Base-by-base conservation (phyloP, 257 asterid species). In the Fraxinus americana region DNA sequence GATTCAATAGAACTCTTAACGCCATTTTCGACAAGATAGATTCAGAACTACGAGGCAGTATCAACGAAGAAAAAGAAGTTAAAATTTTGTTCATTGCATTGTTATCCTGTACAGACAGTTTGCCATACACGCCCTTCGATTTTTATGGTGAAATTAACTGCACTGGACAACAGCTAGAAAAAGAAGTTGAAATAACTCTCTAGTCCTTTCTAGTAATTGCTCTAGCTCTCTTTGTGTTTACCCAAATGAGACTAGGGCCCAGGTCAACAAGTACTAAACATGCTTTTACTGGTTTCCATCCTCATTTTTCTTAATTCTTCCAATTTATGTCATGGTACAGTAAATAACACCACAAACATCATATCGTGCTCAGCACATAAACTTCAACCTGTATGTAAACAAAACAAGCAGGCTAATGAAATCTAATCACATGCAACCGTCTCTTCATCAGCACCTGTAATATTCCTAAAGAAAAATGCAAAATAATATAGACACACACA, bases 391-490 rank as follows among this genome's bases (percentile, higher is more conserved):
- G 10, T 7, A 5, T 17, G 5, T 19, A 54, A 54, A 54, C 23
- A 54, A 54, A 54, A 54, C n/a, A 54, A 54, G 27, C 12, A 54
- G 65, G 65, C 11, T n/a, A 54, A 54, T 11, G 4, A 54, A 54
- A 5, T 17, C 63, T 54, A 19, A n/a, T n/a, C 61, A 19, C 17
- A 75, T 7, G 11, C 21, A 52, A 73, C 65, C 30, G 35, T 73
- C 38, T 73, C 5, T 52, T 70, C 30, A 45, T 27, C 5, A 17
- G 57, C 73, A 67, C 38, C 67, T 3, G 35, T 25, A 23, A 71
- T 39, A 43, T n/a, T 70, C 77, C 29, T 45, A 72, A 32, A 74
- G 59, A 78, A 59, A 25, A 48, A 76, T 27, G 48, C 67, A 41
- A 7, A 54, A 48, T 8, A 59, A 67, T 45, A 74, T 61, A 7